Conservation (phyloP, 352 stramenopile genomes). For the Thalassiosira delicatula region DNA sequence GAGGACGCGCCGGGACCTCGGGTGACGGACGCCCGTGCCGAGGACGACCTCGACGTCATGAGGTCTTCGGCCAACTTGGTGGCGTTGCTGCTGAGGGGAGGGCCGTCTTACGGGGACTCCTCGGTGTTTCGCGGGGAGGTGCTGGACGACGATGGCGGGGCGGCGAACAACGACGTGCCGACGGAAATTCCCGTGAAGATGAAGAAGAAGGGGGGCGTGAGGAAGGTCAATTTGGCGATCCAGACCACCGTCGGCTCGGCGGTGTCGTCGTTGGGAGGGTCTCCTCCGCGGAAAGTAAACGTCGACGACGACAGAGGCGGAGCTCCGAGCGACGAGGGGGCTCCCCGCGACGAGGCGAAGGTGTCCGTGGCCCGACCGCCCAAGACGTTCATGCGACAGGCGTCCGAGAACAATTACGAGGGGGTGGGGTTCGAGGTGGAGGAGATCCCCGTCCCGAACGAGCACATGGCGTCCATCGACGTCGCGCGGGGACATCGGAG, state of each 20-base stretch:
- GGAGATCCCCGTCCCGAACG: too few species aligned
- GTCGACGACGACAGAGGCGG: too few species aligned
- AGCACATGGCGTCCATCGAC: too few species aligned
- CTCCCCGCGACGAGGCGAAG: constrained; percentile 7
- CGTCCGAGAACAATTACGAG: constrained; percentile 55
- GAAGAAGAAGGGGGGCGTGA: constrained; percentile 16
- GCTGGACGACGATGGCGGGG: too few species aligned
- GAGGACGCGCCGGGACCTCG: too few species aligned
- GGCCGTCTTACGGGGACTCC: constrained; percentile 40
- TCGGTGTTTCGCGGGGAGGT: constrained; percentile 48
- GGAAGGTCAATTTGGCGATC: constrained; percentile 7
- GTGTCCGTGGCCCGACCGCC: constrained; percentile 44
- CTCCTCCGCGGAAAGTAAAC: too few species aligned
- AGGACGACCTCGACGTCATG: constrained; percentile 34
- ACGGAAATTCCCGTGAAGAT: background rate
- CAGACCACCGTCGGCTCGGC: background rate
- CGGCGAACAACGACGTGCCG: too few species aligned
- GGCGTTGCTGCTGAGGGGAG: constrained; percentile 39
- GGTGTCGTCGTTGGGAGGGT: constrained; percentile 12
- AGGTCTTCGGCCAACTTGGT: constrained; percentile 38
- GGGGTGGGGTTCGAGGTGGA: constrained; percentile 63
- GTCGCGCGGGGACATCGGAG: too few species aligned
- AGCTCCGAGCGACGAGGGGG: background rate
- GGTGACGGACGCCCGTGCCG: constrained; percentile 10
- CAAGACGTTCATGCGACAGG: constrained; percentile 56